Base-by-base conservation (phyloP, 352 stramenopile genomes). In the Phytopythium kandeliae region DNA sequence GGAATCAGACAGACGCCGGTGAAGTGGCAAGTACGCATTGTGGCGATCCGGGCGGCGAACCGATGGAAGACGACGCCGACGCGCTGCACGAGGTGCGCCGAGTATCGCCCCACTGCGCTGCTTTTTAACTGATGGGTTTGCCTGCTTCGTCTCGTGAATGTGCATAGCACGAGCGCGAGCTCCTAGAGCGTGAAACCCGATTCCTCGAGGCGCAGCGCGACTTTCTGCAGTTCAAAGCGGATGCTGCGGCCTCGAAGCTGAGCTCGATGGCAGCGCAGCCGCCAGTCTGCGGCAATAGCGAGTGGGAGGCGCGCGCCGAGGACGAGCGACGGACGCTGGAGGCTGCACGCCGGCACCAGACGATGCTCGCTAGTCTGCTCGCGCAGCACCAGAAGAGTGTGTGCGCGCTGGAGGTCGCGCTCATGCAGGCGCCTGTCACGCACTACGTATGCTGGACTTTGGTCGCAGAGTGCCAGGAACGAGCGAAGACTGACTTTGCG, bases 181-280 rank as follows among this genome's bases (percentile, higher is more conserved):
- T 84, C n/a, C 44, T 70, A 46, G 30, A 51, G 17, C 55, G 72
- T 19, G 70, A 86, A 60, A 30, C 81, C 40, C 72, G 66, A 53
- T 84, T 79, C 48, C 48, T 86, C 15, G 69, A 81, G 44, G 75
- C 75, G 4, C 75, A 86, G 46, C 60, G 67, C 58, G 63, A 84
- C 15, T 81, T 83, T 34, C 42, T 84, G 33, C 61, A 74, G 48
- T 83, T 73, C 50, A 83, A 76, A 54, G 55, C 45, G 10, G 47
- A 73, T 3, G 30, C 63, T 15, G 46, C 51, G 35, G 26, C 35
- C 17, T 44, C 44, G n/a, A 25, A 26, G 16, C 21, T 33, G 36
- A 25, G 30, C 12, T 48, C 13, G 19, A 22, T 37, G 36, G 21
- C 4, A 33, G 16, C 45, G 51, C 11, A 47, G 28, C 2, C 9